Base-by-base conservation (phyloP, 2,329 filamentous ascomycete species). In the Hawksworthiomyces lignivorus region DNA sequence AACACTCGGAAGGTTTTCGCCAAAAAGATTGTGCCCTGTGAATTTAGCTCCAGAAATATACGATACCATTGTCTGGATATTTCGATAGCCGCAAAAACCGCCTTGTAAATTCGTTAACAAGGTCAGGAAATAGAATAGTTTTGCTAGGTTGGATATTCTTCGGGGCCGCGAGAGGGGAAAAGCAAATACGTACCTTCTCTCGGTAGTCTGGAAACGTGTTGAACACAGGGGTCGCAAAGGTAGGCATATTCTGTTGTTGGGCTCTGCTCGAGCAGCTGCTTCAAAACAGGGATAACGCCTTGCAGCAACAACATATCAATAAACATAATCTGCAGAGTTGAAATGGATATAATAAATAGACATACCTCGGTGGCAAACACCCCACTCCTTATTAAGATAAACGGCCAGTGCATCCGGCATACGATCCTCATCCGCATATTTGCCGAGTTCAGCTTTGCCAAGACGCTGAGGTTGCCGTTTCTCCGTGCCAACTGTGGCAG, bases 31-130 rank as follows among this genome's bases (percentile, higher is more conserved):
- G 46, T 73, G 61, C 0, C 84, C 85, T 11, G 68, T 62, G 11
- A 68, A 68, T 29, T 66, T 59, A 1, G 75, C 64, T 8, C 72
- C 74, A 45, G 81, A 75, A 17, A 96, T 77, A 57, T 87, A 89
- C 0, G 88, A 90, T 12, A 83, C 67, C 51, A 96, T 62, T 80
- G 94, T 94, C 59, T 97, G 92, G 24, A 95, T 94, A 56, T 94
- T 97, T 30, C 90, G 77, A 58, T 96, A 97, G 4, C 90, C 90
- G 57, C 90, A 97, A 58, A 97, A 97, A 6, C 87, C 85, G 18
- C 88, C 88, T 37, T 2, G 17, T 3, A 2, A 5, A n/a, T 21
- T 11, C 12, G 22, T 19, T 28, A 28, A 7, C 17, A 20, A n/a
- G 11, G 17, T 32, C 19, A n/a, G 11, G 12, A 24, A 14, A 28